Percentiles rank a stretch among this genome's conserved stretches.
Evolutionary conservation across 2,329 filamentous ascomycete genomes (phyloP).

Genomic region (Alternaria ethzedia): DNA sequence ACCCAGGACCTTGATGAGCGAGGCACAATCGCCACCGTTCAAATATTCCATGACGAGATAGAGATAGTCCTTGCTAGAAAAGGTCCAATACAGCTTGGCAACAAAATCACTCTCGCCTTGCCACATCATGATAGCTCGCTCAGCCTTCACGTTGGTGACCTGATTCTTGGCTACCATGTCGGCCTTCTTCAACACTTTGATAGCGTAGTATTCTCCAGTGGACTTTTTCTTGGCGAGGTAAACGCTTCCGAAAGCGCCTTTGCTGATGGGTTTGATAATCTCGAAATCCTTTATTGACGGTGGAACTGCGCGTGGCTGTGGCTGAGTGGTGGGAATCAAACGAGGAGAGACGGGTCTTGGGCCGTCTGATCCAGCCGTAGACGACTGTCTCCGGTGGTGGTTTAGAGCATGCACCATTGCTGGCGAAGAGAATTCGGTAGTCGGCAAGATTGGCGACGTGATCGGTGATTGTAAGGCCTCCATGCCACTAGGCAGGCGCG

Average conservation of each 20-base stretch:
- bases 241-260: slow-evolving; percentile 96
- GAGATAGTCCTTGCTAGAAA: slow-evolving; percentile 98
- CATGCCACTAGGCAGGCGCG: slow-evolving; percentile 67
- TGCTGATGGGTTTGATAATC: slow-evolving; percentile 99
- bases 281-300: slow-evolving; percentile 99
- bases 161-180: slow-evolving; percentile 99
- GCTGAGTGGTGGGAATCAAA: slow-evolving; percentile 76
- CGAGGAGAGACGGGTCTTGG: slow-evolving; percentile 80
- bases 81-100: slow-evolving; percentile 99
- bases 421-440: slow-evolving; percentile 81
- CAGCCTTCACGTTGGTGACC: slow-evolving; percentile 97
- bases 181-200: slow-evolving; percentile 98
- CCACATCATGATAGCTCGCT: slow-evolving; percentile 99
- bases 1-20: slow-evolving; percentile 91
- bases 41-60: slow-evolving; percentile 99
- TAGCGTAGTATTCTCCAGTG: slow-evolving; percentile 97
- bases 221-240: slow-evolving; percentile 99
- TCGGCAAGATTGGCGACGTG: slow-evolving; percentile 83
- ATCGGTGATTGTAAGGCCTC: slow-evolving; percentile 82
- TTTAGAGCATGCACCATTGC: slow-evolving; percentile 62
- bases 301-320: slow-evolving; percentile 84
- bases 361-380: slow-evolving; percentile 77
- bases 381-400: slow-evolving; percentile 89
- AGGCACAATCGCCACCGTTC: slow-evolving; percentile 96
- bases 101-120: slow-evolving; percentile 99